Percentiles rank a stretch among this genome's conserved stretches.
Evolutionary conservation across 164 flowering plant species (phyloP).

Genomic region (Cinnamomum chago): DNA sequence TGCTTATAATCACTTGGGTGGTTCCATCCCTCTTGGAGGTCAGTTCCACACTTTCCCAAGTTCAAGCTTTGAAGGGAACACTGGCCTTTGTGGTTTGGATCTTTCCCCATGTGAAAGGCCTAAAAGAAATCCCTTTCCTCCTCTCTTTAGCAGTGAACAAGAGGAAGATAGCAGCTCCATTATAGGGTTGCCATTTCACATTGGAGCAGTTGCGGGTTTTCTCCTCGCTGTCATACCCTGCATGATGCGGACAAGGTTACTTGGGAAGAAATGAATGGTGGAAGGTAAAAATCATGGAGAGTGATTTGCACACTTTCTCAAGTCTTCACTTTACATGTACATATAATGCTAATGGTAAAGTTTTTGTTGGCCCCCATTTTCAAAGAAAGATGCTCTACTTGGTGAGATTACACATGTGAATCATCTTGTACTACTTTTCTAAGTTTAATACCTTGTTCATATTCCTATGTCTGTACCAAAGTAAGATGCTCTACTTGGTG

Average conservation of each 20-base stretch:
- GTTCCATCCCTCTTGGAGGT: slow-evolving; percentile 54
- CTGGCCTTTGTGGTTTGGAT: slow-evolving; percentile 26
- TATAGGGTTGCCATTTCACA: slow-evolving; percentile 8
- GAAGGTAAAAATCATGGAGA: too few species aligned
- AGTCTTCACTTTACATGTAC: too few species aligned
- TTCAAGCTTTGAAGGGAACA: slow-evolving; percentile 47
- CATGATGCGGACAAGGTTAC: neutral
- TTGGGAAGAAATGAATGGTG: neutral
- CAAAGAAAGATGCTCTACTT: too few species aligned
- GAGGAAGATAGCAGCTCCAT: slow-evolving; percentile 22
- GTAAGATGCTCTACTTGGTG: too few species aligned
- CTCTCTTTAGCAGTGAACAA: neutral
- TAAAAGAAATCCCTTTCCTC: neutral
- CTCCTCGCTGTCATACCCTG: slow-evolving; percentile 26
- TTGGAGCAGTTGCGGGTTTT: slow-evolving; percentile 34
- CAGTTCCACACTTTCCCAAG: slow-evolving; percentile 50
- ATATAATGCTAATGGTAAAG: too few species aligned
- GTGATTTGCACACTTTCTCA: too few species aligned
- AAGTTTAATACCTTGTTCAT: too few species aligned
- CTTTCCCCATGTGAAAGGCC: neutral
- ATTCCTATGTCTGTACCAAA: too few species aligned
- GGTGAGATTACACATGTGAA: too few species aligned
- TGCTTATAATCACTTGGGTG: slow-evolving; percentile 41
- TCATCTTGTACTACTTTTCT: too few species aligned
- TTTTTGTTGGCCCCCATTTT: too few species aligned